Base-by-base conservation (phyloP, 257 asterid species). In the Leptodermis oblonga region DNA sequence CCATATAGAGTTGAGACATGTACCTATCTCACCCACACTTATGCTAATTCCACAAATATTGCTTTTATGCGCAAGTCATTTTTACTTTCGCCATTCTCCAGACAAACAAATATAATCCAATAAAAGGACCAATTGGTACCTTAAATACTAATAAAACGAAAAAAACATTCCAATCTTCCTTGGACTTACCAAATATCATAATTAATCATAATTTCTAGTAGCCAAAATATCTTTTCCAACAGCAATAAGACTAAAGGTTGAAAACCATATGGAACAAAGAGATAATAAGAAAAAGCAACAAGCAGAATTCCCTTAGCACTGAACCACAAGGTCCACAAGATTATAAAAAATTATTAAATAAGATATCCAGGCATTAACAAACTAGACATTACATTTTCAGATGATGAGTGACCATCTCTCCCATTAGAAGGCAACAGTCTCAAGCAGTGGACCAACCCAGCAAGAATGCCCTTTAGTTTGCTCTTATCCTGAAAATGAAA, bases 391-490 rank as follows among this genome's bases (percentile, higher is more conserved):
- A 92, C 97, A 76, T 86, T 86, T 87, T 82, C 62, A 59, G 58
- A 53, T 70, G 84, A 51, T 12, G 82, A 74, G 73, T 69, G 84
- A 73, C 74, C 86, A 62, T 80, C 84, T 66, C 75, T 71, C 78
- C 76, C 82, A 78, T 80, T 79, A 62, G 80, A 77, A 28, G 97
- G 87, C 83, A 94, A 79, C 73, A 94, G 67, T 55, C 84, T 79
- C 80, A 94, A 82, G 90, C 99, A 91, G 76, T 82, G 95, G 55
- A 78, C 76, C 76, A 94, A 73, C 74, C 96, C 97, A 75, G 85
- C 67, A 46, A 94, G 89, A 18, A 79, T 78, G 70, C 70, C 81
- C 87, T 85, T 89, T 68, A 93, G 76, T 79, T 87, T 90, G 80
- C 82, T 75, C 82, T 82, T 92, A 59, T 91, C 97, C 77, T 86